These are phyloP conservation scores for Aspergillus proliferans DNA, from an alignment of 2,329 filamentous ascomycete species.

Conservation along the genomic window DNA sequence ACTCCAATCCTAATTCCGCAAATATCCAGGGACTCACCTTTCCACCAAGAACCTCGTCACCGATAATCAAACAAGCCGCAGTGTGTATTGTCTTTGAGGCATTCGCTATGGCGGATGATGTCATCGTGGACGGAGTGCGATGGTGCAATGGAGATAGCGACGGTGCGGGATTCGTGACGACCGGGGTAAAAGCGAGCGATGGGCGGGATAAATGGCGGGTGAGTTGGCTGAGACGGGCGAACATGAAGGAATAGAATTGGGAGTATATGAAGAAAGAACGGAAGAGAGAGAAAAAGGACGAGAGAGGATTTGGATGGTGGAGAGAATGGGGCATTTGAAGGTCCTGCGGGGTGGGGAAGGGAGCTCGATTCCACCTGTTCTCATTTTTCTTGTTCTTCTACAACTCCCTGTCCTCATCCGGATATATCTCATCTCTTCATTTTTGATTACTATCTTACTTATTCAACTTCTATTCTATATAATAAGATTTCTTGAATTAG, in stretches of 20 bases:
- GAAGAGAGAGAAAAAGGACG: constrained; percentile 1
- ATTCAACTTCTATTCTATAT: neutral
- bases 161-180: constrained; percentile 24
- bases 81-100: constrained; percentile 66
- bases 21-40: constrained; percentile 56
- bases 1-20: neutral
- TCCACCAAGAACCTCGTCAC: constrained; percentile 91
- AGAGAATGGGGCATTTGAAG: constrained; percentile 4
- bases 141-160: constrained; percentile 11
- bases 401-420: neutral
- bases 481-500: neutral
- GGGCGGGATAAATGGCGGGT: constrained; percentile 64
- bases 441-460: neutral
- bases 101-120: constrained; percentile 35
- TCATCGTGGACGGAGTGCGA: constrained; percentile 30
- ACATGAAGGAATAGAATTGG: constrained; percentile 51
- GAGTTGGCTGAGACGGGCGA: constrained; percentile 67
- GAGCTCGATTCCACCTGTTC: neutral
- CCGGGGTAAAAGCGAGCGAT: constrained; percentile 51
- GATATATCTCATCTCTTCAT: neutral
- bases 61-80: constrained; percentile 88
- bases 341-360: constrained; percentile 10
- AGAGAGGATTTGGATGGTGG: constrained; percentile 5
- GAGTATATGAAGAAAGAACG: neutral
- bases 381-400: neutral